A percentile compares a stretch with the other conserved stretches of the same genome.
Conservation (phyloP, 2,329 filamentous ascomycete species). For the Cladosporium sp. region DNA sequence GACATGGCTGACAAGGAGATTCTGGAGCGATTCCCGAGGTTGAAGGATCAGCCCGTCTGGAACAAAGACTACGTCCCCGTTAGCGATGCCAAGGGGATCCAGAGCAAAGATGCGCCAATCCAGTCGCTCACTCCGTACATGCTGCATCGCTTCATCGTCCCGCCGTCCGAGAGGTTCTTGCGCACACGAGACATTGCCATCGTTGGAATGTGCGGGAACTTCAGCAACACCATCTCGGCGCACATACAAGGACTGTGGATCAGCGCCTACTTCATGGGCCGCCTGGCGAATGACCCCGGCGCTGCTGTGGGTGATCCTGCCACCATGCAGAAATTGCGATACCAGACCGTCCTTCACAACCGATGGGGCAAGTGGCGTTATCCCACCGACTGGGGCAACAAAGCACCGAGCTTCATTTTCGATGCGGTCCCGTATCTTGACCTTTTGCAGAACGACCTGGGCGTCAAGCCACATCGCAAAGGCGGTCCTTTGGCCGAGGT, state of each 20-base stretch:
- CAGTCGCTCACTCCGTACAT: constrained; percentile 24
- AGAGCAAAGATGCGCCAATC: not conserved
- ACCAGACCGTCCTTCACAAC: constrained; percentile 50
- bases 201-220: constrained; percentile 35
- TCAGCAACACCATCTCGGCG: constrained; percentile 36
- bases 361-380: constrained; percentile 69
- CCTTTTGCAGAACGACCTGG: constrained; percentile 62
- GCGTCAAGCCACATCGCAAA: constrained; percentile 55
- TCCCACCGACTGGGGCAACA: constrained; percentile 59
- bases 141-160: constrained; percentile 43
- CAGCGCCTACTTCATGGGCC: constrained; percentile 57
- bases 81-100: constrained; percentile 11
- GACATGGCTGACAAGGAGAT: constrained; percentile 50
- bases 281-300: constrained; percentile 35
- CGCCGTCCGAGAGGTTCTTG: constrained; percentile 28
- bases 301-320: constrained; percentile 32
- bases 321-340: constrained; percentile 36
- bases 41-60: constrained; percentile 46
- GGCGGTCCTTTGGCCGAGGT: constrained; percentile 8
- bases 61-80: constrained; percentile 15
- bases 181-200: constrained; percentile 37
- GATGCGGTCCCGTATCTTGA: constrained; percentile 73
- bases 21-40: constrained; percentile 48
- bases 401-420: constrained; percentile 68
- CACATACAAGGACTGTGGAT: constrained; percentile 45